Base-by-base conservation (phyloP, 2,329 filamentous ascomycete genomes). In the Aspergillus pseudoviridinutans region DNA sequence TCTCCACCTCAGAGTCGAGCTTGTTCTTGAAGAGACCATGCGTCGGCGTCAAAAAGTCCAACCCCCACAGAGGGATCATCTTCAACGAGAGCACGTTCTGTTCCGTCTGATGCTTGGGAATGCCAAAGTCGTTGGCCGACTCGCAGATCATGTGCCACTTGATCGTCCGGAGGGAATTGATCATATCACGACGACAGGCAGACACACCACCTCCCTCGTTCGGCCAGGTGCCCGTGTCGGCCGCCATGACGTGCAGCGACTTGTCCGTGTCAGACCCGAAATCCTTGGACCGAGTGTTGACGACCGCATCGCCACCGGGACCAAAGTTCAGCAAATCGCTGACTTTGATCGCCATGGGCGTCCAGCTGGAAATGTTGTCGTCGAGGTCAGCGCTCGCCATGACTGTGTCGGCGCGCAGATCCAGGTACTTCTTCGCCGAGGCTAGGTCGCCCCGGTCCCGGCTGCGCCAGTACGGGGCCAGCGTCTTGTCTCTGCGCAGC, bases 121-220 rank as follows among this genome's bases (percentile, higher is more conserved):
- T 75, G 29, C 81, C 81, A 59, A 78, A 84, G 58, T 84, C 81
- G 62, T 82, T 82, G 8, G 81, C 81, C 5, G 79, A 79, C 68
- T 84, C 81, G 51, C 79, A 80, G 47, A 84, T 71, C 62, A 83
- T 81, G 62, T 84, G 80, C 72, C 81, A 82, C 56, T 80, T 78
- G 61, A 84, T 81, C 0, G 79, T 82, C 47, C 74, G 73, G 59
- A 82, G 77, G 14, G 78, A 79, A 62, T 84, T 82, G 66, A 84
- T 80, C 66, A 84, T 75, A 64, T 84, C 81, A 47, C 81, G 75
- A 44, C 81, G 74, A 68, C 81, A 84, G 56, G 81, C 81, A 41
- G 81, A 83, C 14, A 84, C 81, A 62, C 81, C 81, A 57, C 81
- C 81, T 35, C 80, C 80, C 58, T 79, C 78, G 57, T 80, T 79